A percentile compares a stretch with the other conserved stretches of the same genome.
phyloP scores from a whole-genome alignment of 176 grass and related monocot genomes.

The Eleusine indica region DNA sequence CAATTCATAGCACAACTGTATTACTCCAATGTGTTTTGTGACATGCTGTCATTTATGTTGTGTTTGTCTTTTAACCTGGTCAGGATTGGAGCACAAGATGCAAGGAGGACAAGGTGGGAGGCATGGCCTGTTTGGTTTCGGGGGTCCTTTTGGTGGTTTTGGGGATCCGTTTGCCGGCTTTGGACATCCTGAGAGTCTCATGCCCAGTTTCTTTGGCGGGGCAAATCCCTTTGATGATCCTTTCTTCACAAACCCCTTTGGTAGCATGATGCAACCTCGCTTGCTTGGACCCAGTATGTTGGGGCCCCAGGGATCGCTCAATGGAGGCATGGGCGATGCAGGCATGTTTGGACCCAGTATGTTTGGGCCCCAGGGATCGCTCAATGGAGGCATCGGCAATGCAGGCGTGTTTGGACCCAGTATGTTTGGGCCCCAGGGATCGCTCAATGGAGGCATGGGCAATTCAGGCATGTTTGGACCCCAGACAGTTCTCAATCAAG shows the following conservation, averaged over 20 bases:
- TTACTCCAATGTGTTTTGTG: not conserved
- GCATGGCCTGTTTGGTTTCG: slow-evolving; percentile 53
- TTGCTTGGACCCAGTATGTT: slow-evolving; percentile 51
- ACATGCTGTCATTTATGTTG: not conserved
- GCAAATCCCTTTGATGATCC: slow-evolving; percentile 62
- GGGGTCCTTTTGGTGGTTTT: not conserved
- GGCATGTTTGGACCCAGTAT: slow-evolving; percentile 43
- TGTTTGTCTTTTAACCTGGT: not conserved
- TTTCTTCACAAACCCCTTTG: slow-evolving; percentile 68
- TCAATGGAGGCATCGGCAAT: slow-evolving; percentile 37
- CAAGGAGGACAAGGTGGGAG: slow-evolving; percentile 51
- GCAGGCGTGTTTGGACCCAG: slow-evolving; percentile 45
- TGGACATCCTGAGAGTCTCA: slow-evolving; percentile 46
- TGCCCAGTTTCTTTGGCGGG: slow-evolving; percentile 62
- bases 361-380: slow-evolving; percentile 8
- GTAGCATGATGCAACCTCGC: slow-evolving; percentile 54
- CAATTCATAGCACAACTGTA: not conserved
- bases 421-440: slow-evolving; percentile 21
- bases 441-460: slow-evolving; percentile 30
- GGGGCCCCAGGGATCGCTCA: not conserved
- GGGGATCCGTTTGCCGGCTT: slow-evolving; percentile 10
- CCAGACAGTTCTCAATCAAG: slow-evolving; percentile 27
- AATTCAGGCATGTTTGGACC: slow-evolving; percentile 38
- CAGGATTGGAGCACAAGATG: slow-evolving; percentile 45
- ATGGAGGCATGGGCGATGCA: slow-evolving; percentile 35